These are phyloP conservation scores for Tylopilus sp. DNA, from an alignment of 1,284 basidiomycete species.

Conservation along the genomic window DNA sequence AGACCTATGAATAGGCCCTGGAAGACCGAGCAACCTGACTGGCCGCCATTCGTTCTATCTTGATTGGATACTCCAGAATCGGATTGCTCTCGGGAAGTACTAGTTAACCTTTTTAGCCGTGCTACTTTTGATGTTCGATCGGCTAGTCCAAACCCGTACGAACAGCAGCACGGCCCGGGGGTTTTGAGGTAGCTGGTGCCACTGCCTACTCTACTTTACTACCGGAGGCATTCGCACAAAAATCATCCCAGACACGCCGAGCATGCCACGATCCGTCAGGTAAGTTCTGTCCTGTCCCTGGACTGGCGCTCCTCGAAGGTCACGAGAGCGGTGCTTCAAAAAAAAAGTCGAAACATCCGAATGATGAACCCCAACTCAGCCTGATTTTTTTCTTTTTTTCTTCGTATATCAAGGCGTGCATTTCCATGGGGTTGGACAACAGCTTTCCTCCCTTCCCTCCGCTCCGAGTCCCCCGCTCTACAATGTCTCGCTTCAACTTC, in stretches of 20 bases:
- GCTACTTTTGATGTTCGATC: constrained; percentile 21
- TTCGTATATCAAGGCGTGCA: constrained; percentile 31
- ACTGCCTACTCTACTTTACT: not conserved
- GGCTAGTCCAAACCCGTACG: constrained; percentile 14
- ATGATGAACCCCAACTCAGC: constrained; percentile 2
- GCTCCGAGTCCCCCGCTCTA: not conserved
- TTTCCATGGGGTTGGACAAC: constrained; percentile 6
- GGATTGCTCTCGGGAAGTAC: constrained; percentile 24
- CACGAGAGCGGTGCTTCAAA: constrained; percentile 38
- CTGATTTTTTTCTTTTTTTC: constrained; percentile 8
- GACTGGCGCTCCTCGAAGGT: constrained; percentile 41
- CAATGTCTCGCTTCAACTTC: constrained; percentile 38
- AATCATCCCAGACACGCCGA: constrained; percentile 7
- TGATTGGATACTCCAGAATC: constrained; percentile 9
- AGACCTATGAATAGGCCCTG: constrained; percentile 3
- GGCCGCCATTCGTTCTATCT: not conserved
- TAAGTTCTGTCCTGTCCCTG: constrained; percentile 37
- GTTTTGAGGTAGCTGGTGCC: constrained; percentile 2
- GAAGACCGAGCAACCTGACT: constrained; percentile 4
- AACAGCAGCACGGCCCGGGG: constrained; percentile 9
- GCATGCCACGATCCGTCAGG: constrained; percentile 46
- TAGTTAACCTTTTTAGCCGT: constrained; percentile 29
- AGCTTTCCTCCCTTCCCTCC: not conserved
- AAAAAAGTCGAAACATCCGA: not conserved
- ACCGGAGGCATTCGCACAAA: constrained; percentile 22